Evolutionary conservation across 495 filamentous ascomycete species (phyloP), one percentile per base, ranked within the genome.

Genomic region (Tirmania nivea): DNA sequence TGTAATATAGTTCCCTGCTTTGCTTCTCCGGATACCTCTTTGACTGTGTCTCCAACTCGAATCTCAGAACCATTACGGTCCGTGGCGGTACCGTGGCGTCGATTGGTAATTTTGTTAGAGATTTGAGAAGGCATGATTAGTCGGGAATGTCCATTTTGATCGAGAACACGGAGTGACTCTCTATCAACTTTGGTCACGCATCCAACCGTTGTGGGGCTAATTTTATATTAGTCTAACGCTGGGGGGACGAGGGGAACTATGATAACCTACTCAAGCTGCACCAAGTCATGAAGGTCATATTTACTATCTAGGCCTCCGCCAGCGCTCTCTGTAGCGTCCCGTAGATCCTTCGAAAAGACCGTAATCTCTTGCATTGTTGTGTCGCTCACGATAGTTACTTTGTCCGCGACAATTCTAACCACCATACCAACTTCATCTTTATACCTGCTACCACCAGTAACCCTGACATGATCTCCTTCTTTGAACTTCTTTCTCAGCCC

Each of bases 351-450:
- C 68, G 88, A 94, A 70, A 99, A 99, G 2, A 99, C 89, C 0
- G 88, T 95, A 55, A 99, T 84, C 66, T 96, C 92, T 52, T 80
- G 78, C 68, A 87, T 86, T 52, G 75, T 87, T 60, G 87, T 80
- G 67, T 99, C 92, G 52, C 81, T 92, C 34, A 96, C 69, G 52
- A 99, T 68, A 1, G 92, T 96, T 48, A 99, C 87, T 19, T 80
- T 78, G 64, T 96, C 92, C 34, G 87, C 82, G 55, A 77, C 79
- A 56, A 94, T 90, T 64, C 84, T 81, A 48, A 94, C 84, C 11
- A 99, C 88, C 83, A 95, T 93, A 61, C 92, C 92, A 49, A 94
- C 78, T 68, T 95, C 92, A 59, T 96, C 90, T 53, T 80, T 75
- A 65, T 82, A 96, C 52, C 85, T 80, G 66, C 88, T 94, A 35